Evolutionary conservation across 2,329 filamentous ascomycete species (phyloP), one percentile per base, ranked within the genome.

Genomic region (Ophiocordyceps sinensis): DNA sequence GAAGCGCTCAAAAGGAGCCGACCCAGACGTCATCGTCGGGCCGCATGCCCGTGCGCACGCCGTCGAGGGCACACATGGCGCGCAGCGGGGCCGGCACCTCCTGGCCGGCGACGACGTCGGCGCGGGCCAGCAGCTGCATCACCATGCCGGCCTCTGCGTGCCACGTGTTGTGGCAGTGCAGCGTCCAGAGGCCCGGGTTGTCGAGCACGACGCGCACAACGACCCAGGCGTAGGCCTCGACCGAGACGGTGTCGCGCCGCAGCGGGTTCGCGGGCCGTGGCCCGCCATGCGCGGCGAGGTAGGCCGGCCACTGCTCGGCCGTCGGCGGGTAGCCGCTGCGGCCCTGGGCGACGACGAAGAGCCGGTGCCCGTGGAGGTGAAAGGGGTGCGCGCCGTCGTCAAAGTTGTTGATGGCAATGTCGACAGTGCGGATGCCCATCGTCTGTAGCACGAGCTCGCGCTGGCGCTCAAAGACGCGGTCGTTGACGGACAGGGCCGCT

Each of bases 311-410:
- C 1, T 54, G 53, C 0, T 44, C 41, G 0, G 47, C 45, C 0
- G 37, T 42, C 1, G 60, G 61, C 0, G 62, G 61, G 36, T 64
- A 64, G 1, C 61, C 61, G 3, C 50, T 52, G 0, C 43, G 42
- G 0, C 51, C 59, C 31, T 61, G 58, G 0, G 49, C 32, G 1
- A 63, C 49, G 32, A 72, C 59, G 48, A 73, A 73, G 57, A 77
- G 74, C 36, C 64, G 64, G 54, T 77, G 71, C 0, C 74, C 74
- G 54, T 80, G 79, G 0, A 82, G 60, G 56, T 82, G 76, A 28
- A 62, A 62, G 0, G 59, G 59, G 19, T 63, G 60, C 1, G 53
- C 53, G 5, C 59, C 51, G 36, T 79, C 65, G 53, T 80, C 74
- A 7, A 73, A 77, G 36, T 70, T 50, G 37, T 77, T 77, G 54